phyloP scores from a whole-genome alignment of 179 eudicot species.

The Beta lomatogona region DNA sequence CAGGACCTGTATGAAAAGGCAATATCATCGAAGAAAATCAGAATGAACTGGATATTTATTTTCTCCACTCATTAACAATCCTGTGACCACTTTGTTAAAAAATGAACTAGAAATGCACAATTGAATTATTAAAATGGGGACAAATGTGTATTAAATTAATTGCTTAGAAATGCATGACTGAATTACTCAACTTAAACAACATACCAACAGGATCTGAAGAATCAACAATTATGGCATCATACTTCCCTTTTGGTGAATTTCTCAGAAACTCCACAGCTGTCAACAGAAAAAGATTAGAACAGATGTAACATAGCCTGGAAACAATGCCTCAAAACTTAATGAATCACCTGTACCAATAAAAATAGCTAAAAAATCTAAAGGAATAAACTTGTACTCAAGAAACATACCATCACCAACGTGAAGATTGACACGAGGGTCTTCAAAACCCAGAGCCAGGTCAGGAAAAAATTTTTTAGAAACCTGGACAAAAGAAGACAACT shows the following conservation, averaged over 20 bases:
- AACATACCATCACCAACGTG: constrained; percentile 89
- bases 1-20: constrained; percentile 64
- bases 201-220: constrained; percentile 98
- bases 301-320: not conserved
- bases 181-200: constrained; percentile 23
- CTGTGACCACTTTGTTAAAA: not conserved
- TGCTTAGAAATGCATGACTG: not conserved
- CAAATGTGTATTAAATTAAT: not conserved
- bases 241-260: constrained; percentile 65
- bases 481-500: constrained; percentile 38
- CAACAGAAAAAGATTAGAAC: constrained; percentile 13
- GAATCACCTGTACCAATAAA: not conserved
- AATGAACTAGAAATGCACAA: too few relatives aligned
- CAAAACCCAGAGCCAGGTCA: constrained; percentile 78
- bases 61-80: not conserved
- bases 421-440: constrained; percentile 90
- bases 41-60: not conserved
- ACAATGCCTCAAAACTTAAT: constrained; percentile 1
- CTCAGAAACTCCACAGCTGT: constrained; percentile 85
- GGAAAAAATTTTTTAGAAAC: constrained; percentile 87
- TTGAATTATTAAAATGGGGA: too few relatives aligned
- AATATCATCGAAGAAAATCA: not conserved
- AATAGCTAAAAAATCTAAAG: not conserved
- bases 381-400: not conserved
- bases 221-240: constrained; percentile 95